Conservation (phyloP, 495 filamentous ascomycete species). For the Letharia columbiana region DNA sequence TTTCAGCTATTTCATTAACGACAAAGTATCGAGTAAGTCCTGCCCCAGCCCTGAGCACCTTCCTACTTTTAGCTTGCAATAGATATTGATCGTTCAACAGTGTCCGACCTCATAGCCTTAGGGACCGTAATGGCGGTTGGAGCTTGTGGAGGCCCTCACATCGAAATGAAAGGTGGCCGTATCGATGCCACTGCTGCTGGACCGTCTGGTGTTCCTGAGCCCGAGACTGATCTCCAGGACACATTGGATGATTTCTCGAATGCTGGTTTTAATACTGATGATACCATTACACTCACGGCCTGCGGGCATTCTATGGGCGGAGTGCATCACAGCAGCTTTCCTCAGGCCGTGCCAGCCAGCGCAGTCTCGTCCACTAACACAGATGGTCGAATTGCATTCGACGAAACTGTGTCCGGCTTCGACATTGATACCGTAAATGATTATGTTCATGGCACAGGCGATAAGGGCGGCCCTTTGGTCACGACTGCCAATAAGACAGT, state of each 20-base stretch:
- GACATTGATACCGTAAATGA: conserved; percentile 50
- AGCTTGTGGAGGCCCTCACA: conserved; percentile 48
- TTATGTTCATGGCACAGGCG: conserved; percentile 41
- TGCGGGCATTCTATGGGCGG: conserved; percentile 57
- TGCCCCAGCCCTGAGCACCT: neutral
- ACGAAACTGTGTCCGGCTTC: conserved; percentile 38
- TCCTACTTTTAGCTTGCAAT: no score
- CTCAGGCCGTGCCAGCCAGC: conserved; percentile 40
- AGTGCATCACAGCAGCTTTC: conserved; percentile 49
- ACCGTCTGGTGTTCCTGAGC: conserved; percentile 47
- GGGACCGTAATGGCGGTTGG: conserved; percentile 50
- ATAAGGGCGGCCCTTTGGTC: conserved; percentile 31
- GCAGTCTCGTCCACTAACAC: conserved; percentile 41
- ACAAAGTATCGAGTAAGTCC: conserved; percentile 32
- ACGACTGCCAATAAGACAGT: conserved; percentile 38
- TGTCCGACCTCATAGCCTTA: conserved; percentile 52
- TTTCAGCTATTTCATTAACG: conserved; percentile 45
- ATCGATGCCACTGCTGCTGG: conserved; percentile 45
- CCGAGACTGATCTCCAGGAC: conserved; percentile 43
- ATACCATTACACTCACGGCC: conserved; percentile 54
- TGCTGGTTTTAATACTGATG: conserved; percentile 46
- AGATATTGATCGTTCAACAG: conserved; percentile 8
- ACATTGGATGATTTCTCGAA: conserved; percentile 48
- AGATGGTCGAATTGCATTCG: conserved; percentile 30
- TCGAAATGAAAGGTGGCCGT: conserved; percentile 47